Percentiles rank a stretch among this genome's conserved stretches.
Evolutionary conservation across 2,329 filamentous ascomycete species (phyloP).

Genomic region (Cladosporium austrohemisphaericum): DNA sequence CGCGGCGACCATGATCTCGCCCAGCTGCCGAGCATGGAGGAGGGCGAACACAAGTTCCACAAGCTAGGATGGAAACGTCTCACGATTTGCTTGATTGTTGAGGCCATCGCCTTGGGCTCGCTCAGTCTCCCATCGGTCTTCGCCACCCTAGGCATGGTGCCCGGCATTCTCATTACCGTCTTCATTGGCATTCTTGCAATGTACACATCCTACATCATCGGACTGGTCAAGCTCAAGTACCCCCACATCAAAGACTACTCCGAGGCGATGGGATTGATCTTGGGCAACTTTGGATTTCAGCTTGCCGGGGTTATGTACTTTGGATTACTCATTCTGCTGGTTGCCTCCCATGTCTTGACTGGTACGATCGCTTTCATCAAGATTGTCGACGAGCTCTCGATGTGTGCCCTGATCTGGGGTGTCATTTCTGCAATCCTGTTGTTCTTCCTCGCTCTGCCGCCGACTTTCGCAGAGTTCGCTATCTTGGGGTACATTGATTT

Average conservation of each 20-base stretch:
- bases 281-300: slow-evolving; percentile 62
- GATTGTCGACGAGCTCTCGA: slow-evolving; percentile 35
- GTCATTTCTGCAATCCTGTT: slow-evolving; percentile 41
- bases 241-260: slow-evolving; percentile 43
- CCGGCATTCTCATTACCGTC: slow-evolving; percentile 54
- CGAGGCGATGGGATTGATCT: slow-evolving; percentile 42
- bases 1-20: background rate
- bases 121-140: slow-evolving; percentile 55
- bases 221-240: slow-evolving; percentile 56
- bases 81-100: slow-evolving; percentile 51
- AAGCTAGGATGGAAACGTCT: slow-evolving; percentile 47
- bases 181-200: slow-evolving; percentile 55
- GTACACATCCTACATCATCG: slow-evolving; percentile 60
- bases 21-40: slow-evolving; percentile 1
- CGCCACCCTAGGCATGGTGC: slow-evolving; percentile 52
- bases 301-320: slow-evolving; percentile 80
- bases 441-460: slow-evolving; percentile 74
- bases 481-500: slow-evolving; percentile 86
- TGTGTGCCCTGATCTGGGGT: slow-evolving; percentile 43
- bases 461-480: slow-evolving; percentile 77
- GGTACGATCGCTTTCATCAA: slow-evolving; percentile 61
- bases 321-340: slow-evolving; percentile 91
- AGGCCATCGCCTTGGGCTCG: slow-evolving; percentile 57
- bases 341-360: slow-evolving; percentile 72
- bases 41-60: slow-evolving; percentile 35